phyloP scores from a whole-genome alignment of 2,329 filamentous ascomycete species.

The Fonsecaea nubica region DNA sequence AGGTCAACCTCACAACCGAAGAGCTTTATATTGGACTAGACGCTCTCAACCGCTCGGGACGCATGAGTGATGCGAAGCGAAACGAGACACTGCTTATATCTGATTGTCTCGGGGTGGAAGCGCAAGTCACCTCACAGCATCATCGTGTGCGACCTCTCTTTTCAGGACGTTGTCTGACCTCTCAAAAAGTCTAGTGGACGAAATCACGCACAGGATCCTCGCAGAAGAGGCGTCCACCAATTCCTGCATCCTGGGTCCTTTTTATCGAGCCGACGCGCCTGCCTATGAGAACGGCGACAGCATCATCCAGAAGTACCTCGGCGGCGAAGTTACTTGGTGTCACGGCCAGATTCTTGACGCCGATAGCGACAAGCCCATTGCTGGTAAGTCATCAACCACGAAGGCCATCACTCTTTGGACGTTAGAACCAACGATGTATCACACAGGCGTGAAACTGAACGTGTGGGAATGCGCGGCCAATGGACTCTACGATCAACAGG shows the following conservation, averaged over 20 bases:
- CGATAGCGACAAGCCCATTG: constrained; percentile 66
- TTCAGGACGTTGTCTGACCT: background rate
- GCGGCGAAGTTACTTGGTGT: constrained; percentile 65
- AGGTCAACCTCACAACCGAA: constrained; percentile 63
- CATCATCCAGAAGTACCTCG: constrained; percentile 62
- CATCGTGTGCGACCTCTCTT: background rate
- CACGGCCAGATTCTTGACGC: constrained; percentile 66
- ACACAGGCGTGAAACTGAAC: constrained; percentile 69
- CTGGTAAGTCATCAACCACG: background rate
- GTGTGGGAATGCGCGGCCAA: constrained; percentile 82
- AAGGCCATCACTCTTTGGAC: background rate
- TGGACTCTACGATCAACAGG: constrained; percentile 73
- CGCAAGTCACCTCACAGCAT: background rate
- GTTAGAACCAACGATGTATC: background rate
- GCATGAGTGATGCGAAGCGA: constrained; percentile 75
- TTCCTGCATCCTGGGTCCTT: constrained; percentile 80
- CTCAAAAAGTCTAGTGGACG: background rate
- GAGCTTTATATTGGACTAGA: constrained; percentile 68
- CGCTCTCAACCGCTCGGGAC: constrained; percentile 62
- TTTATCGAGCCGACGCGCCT: constrained; percentile 62
- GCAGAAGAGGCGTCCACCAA: constrained; percentile 56
- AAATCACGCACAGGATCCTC: background rate
- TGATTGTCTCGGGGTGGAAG: constrained; percentile 56
- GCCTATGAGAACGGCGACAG: background rate
- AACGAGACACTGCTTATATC: constrained; percentile 72